A percentile compares a stretch with the other conserved stretches of the same genome.
Evolutionary conservation across 176 grass and related monocot species (phyloP).

Genomic region (Elaeis guineensis): DNA sequence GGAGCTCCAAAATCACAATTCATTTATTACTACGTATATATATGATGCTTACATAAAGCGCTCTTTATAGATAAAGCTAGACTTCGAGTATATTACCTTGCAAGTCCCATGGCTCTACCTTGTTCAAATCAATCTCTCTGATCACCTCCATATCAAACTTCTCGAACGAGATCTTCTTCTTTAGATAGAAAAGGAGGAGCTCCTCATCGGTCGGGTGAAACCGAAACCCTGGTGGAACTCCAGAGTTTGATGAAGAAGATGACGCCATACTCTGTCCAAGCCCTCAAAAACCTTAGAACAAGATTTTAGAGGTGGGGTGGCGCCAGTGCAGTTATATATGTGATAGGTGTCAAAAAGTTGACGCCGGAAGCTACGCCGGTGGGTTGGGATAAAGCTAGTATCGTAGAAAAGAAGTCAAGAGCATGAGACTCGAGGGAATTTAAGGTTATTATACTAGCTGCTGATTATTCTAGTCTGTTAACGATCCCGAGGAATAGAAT

Average conservation of each 20-base stretch:
- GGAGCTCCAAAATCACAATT: too few relatives aligned
- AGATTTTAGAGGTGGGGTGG: background rate
- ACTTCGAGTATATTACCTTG: conserved; percentile 39
- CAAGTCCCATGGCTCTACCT: conserved; percentile 95
- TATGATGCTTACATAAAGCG: too few relatives aligned
- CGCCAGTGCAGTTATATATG: conserved; percentile 5
- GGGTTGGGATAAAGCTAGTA: conserved; percentile 56
- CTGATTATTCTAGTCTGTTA: conserved; percentile 50
- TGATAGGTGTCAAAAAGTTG: conserved; percentile 39
- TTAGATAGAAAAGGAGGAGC: conserved; percentile 90
- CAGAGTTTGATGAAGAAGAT: conserved; percentile 52
- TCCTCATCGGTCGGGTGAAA: conserved; percentile 98
- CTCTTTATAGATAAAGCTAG: too few relatives aligned
- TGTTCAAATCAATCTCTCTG: conserved; percentile 87
- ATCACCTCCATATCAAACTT: conserved; percentile 98
- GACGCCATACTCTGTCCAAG: conserved; percentile 23
- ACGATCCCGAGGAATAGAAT: conserved; percentile 80
- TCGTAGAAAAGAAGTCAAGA: conserved; percentile 65
- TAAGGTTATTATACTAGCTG: conserved; percentile 12
- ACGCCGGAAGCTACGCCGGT: conserved; percentile 88
- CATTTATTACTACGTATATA: too few relatives aligned
- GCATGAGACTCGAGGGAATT: conserved; percentile 30
- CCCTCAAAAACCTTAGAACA: background rate
- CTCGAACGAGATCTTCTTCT: conserved; percentile 90
- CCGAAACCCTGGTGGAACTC: conserved; percentile 92